phyloP scores from a whole-genome alignment of 2,329 filamentous ascomycete genomes.

The Aspergillus luchuensis region DNA sequence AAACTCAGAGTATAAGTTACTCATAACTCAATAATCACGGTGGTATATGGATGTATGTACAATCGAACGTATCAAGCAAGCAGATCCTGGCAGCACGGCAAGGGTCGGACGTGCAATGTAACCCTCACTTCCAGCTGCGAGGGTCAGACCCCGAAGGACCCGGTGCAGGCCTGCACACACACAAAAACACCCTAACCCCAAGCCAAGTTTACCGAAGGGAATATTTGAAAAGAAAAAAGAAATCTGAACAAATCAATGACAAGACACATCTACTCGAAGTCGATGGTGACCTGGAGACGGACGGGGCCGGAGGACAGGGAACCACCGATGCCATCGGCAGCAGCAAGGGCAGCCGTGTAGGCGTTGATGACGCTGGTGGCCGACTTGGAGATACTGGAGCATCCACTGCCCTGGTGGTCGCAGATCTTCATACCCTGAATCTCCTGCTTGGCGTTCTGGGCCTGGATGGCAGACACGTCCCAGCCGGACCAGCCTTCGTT shows the following conservation, averaged over 20 bases:
- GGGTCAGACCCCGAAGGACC: slow-evolving; percentile 8
- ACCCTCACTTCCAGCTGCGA: slow-evolving; percentile 11
- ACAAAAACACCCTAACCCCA: slow-evolving; percentile 16
- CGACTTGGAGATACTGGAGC: slow-evolving; percentile 35
- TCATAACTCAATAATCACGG: neutral
- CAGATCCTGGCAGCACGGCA: neutral
- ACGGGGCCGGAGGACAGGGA: slow-evolving; percentile 30
- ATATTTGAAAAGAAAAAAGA: slow-evolving; percentile 13
- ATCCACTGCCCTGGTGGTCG: slow-evolving; percentile 27
- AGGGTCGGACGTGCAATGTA: neutral
- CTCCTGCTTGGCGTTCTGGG: slow-evolving; percentile 27
- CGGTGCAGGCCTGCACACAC: neutral
- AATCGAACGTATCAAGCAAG: neutral
- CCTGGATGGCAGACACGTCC: slow-evolving; percentile 46
- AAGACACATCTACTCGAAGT: slow-evolving; percentile 28
- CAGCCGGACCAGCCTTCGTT: slow-evolving; percentile 41
- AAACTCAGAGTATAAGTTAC: neutral
- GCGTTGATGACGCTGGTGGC: slow-evolving; percentile 31
- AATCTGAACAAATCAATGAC: slow-evolving; percentile 10
- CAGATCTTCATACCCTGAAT: slow-evolving; percentile 45
- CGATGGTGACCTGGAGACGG: slow-evolving; percentile 35
- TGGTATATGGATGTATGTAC: slow-evolving; percentile 5
- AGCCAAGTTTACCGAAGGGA: slow-evolving; percentile 8
- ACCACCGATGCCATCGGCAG: slow-evolving; percentile 34
- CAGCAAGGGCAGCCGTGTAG: slow-evolving; percentile 34